Conservation (phyloP, 202 grass and related monocot species). For the Panicum virgatum region DNA sequence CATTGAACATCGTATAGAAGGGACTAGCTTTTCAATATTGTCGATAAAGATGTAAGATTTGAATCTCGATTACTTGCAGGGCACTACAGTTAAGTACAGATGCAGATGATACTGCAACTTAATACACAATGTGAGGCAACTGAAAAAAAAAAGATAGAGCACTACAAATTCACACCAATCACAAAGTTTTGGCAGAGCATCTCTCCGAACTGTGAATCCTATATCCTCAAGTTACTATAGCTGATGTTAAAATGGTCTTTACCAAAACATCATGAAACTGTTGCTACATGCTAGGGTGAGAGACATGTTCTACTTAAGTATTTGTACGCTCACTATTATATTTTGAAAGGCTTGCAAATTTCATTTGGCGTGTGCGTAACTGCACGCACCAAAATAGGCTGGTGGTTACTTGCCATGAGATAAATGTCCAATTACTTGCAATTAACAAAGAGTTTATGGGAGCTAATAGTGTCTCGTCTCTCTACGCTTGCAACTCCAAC, state of each 20-base stretch:
- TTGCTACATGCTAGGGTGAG: background rate
- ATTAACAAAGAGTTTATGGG: no score
- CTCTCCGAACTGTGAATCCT: background rate
- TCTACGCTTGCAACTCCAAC: no score
- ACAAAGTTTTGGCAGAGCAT: background rate
- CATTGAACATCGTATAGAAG: background rate
- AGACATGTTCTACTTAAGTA: background rate
- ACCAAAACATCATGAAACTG: slow-evolving; percentile 1
- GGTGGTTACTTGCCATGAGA: no score
- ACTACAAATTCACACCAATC: background rate
- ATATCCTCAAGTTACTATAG: background rate
- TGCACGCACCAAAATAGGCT: no score
- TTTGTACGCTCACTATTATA: no score
- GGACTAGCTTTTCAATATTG: background rate
- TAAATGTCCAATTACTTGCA: no score
- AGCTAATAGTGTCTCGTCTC: no score
- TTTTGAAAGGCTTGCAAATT: no score
- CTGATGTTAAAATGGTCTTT: background rate
- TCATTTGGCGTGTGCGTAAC: no score
- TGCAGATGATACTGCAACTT: background rate
- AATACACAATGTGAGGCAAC: background rate
- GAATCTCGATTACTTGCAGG: background rate
- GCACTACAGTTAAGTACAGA: background rate
- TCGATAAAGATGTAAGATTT: background rate
- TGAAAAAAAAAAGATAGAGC: background rate